Conservation (phyloP, 2,329 filamentous ascomycete species). For the Phoma sp. region DNA sequence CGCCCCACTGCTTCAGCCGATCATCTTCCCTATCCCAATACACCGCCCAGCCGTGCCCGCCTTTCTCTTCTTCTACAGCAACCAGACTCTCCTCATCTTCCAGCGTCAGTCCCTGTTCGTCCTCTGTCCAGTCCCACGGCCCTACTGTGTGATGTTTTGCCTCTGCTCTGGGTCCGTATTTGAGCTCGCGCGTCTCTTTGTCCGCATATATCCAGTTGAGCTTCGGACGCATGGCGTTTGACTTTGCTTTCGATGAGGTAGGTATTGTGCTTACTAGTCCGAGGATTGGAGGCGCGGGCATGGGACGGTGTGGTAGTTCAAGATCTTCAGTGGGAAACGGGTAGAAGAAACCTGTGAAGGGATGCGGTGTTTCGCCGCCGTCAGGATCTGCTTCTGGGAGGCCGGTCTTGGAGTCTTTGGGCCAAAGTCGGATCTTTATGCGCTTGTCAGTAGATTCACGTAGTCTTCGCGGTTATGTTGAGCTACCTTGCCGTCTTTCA, state of each 20-base stretch:
- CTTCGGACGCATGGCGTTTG: conserved; percentile 49
- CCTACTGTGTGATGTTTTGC: conserved; percentile 76
- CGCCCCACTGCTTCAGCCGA: conserved; percentile 47
- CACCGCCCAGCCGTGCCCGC: conserved; percentile 59
- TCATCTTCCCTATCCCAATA: conserved; percentile 59
- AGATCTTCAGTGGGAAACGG: conserved; percentile 55
- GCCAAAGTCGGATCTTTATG: conserved; percentile 43
- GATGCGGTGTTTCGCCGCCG: conserved; percentile 47
- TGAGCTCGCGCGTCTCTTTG: conserved; percentile 64
- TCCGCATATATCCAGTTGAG: conserved; percentile 74
- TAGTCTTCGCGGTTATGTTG: neutral
- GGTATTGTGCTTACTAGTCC: conserved; percentile 59
- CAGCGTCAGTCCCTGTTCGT: conserved; percentile 60
- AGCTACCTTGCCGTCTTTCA: conserved; percentile 54
- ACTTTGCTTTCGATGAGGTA: conserved; percentile 40
- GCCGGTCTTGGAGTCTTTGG: conserved; percentile 42
- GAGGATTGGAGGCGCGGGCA: conserved; percentile 48
- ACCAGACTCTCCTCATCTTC: conserved; percentile 63
- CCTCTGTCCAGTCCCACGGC: conserved; percentile 80
- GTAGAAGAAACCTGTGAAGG: conserved; percentile 59
- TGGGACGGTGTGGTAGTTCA: conserved; percentile 45
- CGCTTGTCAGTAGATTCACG: neutral
- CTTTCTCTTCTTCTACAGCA: conserved; percentile 60
- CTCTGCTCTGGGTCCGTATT: conserved; percentile 72
- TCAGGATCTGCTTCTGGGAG: conserved; percentile 34